A percentile compares a stretch with the other conserved stretches of the same genome.
Conservation (phyloP, 2,329 filamentous ascomycete species). For the Pseudogymnoascus sp. region DNA sequence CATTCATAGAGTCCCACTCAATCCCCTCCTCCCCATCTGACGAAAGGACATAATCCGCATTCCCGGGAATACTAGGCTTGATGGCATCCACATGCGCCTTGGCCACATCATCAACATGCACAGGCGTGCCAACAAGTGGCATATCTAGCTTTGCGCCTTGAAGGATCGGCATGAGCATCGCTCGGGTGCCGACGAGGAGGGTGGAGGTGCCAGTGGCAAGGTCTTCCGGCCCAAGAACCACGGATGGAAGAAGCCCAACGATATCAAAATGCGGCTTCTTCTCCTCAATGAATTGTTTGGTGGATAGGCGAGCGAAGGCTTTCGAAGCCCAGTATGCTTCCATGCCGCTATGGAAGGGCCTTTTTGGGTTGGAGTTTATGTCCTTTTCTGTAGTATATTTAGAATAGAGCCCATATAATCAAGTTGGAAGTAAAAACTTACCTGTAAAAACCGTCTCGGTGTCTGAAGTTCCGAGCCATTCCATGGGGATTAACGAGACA, state of each 20-base stretch:
- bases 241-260: slow-evolving; percentile 2
- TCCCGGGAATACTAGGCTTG: neutral
- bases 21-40: slow-evolving; percentile 19
- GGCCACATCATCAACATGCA: slow-evolving; percentile 9
- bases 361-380: neutral
- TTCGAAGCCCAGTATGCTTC: slow-evolving; percentile 25
- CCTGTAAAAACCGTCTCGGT: neutral
- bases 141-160: slow-evolving; percentile 1
- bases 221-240: slow-evolving; percentile 7
- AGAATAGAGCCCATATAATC: neutral
- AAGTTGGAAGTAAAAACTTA: neutral
- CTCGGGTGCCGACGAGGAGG: neutral
- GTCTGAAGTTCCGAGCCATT: neutral
- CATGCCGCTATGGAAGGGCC: slow-evolving; percentile 11
- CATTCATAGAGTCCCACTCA: slow-evolving; percentile 34
- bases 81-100: slow-evolving; percentile 8
- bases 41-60: neutral
- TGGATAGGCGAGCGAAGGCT: slow-evolving; percentile 18
- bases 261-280: slow-evolving; percentile 1
- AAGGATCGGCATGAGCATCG: neutral
- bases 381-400: neutral
- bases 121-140: slow-evolving; percentile 1
- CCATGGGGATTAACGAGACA: slow-evolving; percentile 1
- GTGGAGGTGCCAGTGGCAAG: neutral
- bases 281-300: slow-evolving; percentile 15